Evolutionary conservation across 129 eudicot species (phyloP).

Genomic region (Escallonia herrerae): DNA sequence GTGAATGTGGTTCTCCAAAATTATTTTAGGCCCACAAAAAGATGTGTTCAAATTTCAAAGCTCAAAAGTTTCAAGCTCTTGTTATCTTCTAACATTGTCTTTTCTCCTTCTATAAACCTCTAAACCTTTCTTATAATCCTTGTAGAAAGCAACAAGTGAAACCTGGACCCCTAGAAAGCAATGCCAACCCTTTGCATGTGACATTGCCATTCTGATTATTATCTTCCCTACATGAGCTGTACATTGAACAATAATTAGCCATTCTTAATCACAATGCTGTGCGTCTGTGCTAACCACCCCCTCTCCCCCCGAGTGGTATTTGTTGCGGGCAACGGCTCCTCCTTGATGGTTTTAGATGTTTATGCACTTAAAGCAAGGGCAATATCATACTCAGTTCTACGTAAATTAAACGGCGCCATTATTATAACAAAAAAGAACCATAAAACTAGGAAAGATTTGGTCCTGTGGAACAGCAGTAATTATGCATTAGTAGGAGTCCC

Average conservation of each 20-base stretch:
- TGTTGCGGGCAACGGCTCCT: no score
- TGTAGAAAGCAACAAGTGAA: conserved; percentile 9
- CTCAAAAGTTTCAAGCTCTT: not conserved
- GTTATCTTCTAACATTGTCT: not conserved
- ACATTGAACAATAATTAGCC: not conserved
- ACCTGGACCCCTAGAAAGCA: conserved; percentile 16
- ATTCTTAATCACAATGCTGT: not conserved
- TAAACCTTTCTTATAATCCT: not conserved
- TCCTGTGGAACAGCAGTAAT: no score
- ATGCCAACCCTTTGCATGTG: not conserved
- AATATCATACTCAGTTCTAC: no score
- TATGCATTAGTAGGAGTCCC: no score
- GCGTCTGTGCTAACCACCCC: no score
- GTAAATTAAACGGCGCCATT: no score
- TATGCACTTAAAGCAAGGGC: no score
- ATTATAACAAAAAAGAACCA: no score
- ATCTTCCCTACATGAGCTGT: conserved; percentile 6
- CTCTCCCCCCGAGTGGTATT: no score
- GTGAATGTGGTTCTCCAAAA: not conserved
- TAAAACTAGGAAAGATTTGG: no score
- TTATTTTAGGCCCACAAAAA: conserved; percentile 9
- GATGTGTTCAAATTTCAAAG: not conserved
- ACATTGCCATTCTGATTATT: conserved; percentile 2
- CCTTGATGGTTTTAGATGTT: no score
- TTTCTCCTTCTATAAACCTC: conserved; percentile 2